A percentile compares a stretch with the other conserved stretches of the same genome.
phyloP scores from a whole-genome alignment of 2,329 filamentous ascomycete genomes.

The Arachnopeziza araneosa region DNA sequence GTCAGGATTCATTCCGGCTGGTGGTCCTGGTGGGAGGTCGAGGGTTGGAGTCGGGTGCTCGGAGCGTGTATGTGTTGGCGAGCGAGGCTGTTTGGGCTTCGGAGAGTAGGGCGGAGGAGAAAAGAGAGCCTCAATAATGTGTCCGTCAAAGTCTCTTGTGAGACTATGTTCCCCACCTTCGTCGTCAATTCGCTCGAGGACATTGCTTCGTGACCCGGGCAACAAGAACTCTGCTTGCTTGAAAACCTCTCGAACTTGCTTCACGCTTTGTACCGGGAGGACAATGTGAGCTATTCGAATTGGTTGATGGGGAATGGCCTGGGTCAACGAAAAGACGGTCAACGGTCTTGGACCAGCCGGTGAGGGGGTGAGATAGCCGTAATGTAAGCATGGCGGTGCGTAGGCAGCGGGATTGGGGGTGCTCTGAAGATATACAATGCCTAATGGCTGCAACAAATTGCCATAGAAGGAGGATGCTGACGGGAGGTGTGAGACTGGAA shows the following conservation, averaged over 20 bases:
- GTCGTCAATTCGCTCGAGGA: background rate
- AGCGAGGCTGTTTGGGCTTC: background rate
- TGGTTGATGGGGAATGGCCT: conserved; percentile 32
- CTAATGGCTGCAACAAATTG: conserved; percentile 70
- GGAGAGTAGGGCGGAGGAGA: conserved; percentile 35
- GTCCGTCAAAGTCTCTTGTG: conserved; percentile 76
- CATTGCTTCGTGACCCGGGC: background rate
- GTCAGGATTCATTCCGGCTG: background rate
- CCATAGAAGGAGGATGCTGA: conserved; percentile 81
- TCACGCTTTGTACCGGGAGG: conserved; percentile 59
- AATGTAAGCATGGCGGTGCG: conserved; percentile 23
- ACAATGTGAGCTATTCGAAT: conserved; percentile 41
- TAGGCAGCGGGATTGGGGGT: conserved; percentile 6
- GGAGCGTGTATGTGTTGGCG: background rate
- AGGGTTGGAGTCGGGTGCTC: background rate
- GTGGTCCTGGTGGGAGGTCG: background rate
- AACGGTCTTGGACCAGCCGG: conserved; percentile 7
- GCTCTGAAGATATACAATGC: conserved; percentile 29
- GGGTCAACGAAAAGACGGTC: conserved; percentile 37
- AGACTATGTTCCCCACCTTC: conserved; percentile 32
- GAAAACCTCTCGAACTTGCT: conserved; percentile 61
- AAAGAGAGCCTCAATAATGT: conserved; percentile 69
- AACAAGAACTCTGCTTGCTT: conserved; percentile 44
- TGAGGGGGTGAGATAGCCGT: conserved; percentile 37
- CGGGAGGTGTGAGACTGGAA: conserved; percentile 70